phyloP scores from a whole-genome alignment of 768 basidiomycete species.

The Nidularia pulvinata region DNA sequence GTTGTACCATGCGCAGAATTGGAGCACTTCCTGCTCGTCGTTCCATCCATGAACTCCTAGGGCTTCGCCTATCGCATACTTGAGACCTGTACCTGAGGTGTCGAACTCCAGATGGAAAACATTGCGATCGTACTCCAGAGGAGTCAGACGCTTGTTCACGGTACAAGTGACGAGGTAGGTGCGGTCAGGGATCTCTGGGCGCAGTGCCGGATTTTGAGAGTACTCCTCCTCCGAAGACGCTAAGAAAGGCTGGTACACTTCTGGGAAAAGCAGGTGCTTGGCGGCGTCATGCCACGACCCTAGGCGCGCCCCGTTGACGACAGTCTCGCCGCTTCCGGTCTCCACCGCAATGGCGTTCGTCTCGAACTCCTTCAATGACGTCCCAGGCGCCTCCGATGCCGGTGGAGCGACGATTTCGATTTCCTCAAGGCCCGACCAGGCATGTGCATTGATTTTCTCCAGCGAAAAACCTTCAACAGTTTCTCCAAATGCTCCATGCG shows the following conservation, averaged over 20 bases:
- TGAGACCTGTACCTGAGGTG: constrained; percentile 88
- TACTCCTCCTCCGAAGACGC: constrained; percentile 42
- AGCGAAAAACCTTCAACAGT: constrained; percentile 47
- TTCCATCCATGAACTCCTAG: constrained; percentile 99
- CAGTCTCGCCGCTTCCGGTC: constrained; percentile 50
- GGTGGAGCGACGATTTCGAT: constrained; percentile 36
- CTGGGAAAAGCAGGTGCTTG: constrained; percentile 87
- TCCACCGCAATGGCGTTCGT: constrained; percentile 78
- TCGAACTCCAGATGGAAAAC: constrained; percentile 99
- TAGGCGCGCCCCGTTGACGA: constrained; percentile 59
- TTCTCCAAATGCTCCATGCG: constrained; percentile 42
- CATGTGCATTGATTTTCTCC: constrained; percentile 48
- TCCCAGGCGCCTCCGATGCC: constrained; percentile 9
- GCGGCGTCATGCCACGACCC: constrained; percentile 85
- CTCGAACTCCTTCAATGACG: constrained; percentile 55
- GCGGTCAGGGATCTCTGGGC: constrained; percentile 85
- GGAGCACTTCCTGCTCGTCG: constrained; percentile 81
- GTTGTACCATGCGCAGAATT: constrained; percentile 94
- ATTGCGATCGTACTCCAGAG: constrained; percentile 95
- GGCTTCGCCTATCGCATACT: constrained; percentile 96
- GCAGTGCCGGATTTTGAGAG: constrained; percentile 67
- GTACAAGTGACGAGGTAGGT: constrained; percentile 94
- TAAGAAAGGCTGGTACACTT: constrained; percentile 58
- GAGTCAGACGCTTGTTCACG: constrained; percentile 94
- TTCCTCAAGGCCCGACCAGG: constrained; percentile 70